Evolutionary conservation across 495 filamentous ascomycete genomes (phyloP).

Genomic region (Hamigera avellanea): DNA sequence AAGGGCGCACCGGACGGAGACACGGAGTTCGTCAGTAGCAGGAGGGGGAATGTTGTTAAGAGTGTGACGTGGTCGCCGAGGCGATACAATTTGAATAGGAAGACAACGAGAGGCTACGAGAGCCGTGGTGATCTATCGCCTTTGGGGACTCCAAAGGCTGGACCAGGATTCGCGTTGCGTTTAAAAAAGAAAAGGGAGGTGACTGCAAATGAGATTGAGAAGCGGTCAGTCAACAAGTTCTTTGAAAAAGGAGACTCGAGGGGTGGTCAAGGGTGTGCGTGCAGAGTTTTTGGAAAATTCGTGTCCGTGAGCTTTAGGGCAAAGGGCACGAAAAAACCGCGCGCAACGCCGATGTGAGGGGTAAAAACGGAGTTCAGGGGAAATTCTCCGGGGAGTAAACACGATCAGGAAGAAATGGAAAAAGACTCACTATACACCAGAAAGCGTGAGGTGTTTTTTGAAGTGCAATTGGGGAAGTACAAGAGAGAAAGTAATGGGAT

Average conservation of each 20-base stretch:
- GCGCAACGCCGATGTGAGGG: background rate
- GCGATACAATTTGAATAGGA: constrained; percentile 70
- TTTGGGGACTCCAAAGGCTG: constrained; percentile 63
- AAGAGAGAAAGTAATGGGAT: no score
- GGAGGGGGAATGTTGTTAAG: constrained; percentile 63
- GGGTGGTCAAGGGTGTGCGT: background rate
- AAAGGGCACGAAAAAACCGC: constrained; percentile 1
- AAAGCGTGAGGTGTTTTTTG: background rate
- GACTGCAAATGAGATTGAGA: no score
- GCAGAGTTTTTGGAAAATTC: background rate
- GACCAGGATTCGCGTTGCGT: constrained; percentile 1
- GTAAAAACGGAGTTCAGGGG: background rate
- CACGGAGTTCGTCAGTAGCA: constrained; percentile 49
- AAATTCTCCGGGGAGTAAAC: background rate
- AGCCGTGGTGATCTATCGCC: constrained; percentile 58
- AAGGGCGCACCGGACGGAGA: constrained; percentile 43
- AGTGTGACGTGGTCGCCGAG: constrained; percentile 46
- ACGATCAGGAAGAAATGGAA: background rate
- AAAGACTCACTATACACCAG: background rate
- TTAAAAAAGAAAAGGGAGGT: background rate
- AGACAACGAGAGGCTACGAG: constrained; percentile 47
- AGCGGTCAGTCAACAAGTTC: background rate
- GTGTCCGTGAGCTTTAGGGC: background rate
- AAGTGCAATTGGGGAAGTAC: no score
- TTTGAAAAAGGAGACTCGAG: background rate